A percentile compares a stretch with the other conserved stretches of the same genome.
phyloP scores from a whole-genome alignment of 345 rosid species.

The Aquilaria yunnanensis region DNA sequence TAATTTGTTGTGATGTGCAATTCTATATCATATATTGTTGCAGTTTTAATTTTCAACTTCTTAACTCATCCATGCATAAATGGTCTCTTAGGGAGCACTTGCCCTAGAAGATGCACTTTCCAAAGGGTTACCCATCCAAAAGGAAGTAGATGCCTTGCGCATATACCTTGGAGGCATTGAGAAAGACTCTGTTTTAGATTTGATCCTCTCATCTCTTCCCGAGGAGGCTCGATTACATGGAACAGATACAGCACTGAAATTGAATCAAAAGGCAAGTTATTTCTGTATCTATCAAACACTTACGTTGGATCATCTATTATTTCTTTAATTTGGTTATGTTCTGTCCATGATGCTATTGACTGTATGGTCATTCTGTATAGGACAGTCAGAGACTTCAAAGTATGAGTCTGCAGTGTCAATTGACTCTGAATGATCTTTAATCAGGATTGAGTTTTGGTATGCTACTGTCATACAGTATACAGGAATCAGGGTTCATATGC shows the following conservation, averaged over 20 bases:
- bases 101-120: constrained; percentile 90
- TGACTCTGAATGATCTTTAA: too few relatives aligned
- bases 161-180: constrained; percentile 58
- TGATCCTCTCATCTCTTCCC: constrained; percentile 86
- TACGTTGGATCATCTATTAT: not conserved
- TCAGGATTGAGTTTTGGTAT: too few relatives aligned
- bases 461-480: too few relatives aligned
- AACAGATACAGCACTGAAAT: constrained; percentile 58
- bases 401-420: too few relatives aligned
- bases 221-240: constrained; percentile 75
- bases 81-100: constrained; percentile 60
- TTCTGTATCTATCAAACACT: not conserved
- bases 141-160: constrained; percentile 64
- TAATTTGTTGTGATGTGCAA: not conserved
- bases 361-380: too few relatives aligned
- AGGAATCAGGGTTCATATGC: too few relatives aligned
- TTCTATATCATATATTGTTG: constrained; percentile 2
- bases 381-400: too few relatives aligned
- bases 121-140: constrained; percentile 77
- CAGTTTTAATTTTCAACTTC: not conserved
- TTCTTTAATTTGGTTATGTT: not conserved
- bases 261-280: constrained; percentile 67
- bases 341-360: too few relatives aligned
- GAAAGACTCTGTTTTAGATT: constrained; percentile 61
- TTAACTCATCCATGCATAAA: constrained; percentile 12